Evolutionary conservation across 2,329 filamentous ascomycete genomes (phyloP), one percentile per base, ranked within the genome.

Genomic region (Arthrinium puccinioides): DNA sequence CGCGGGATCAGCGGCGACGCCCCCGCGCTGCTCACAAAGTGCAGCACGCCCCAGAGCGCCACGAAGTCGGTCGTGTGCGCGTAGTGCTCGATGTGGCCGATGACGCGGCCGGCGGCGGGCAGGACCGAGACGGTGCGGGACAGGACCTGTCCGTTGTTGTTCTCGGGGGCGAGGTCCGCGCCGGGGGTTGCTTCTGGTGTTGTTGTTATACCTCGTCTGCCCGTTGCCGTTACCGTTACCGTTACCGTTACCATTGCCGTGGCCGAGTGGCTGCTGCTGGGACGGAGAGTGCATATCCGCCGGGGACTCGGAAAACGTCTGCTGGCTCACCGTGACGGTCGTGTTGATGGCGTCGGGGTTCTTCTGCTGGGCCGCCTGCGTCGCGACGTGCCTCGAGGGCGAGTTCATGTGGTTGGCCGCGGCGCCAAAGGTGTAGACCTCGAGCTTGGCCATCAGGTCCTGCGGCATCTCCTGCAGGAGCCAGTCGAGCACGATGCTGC

Each of bases 31-130:
- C 61, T 67, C 2, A 69, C 67, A 51, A 85, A 87, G 54, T 84
- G 73, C 24, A 90, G 64, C 6, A 88, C 76, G 2, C 86, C 86
- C 71, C 82, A 86, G 9, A 79, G 63, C 4, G 84, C 74, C 3
- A 90, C 84, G 46, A 87, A 84, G 49, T 92, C 86, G 13, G 69
- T 72, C 8, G 71, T 72, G 53, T 89, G 84, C 3, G 80, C 82
- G 51, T 89, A 92, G 57, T 92, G 86, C 59, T 92, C 86, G 26
- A 92, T 81, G 46, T 88, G 72, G 6, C 73, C 69, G 36, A 90
- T 79, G 3, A 74, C 73, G 27, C 66, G 61, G 43, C 67, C 64
- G 5, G 66, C 59, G 8, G 65, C 56, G 2, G 63, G 43, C 5
- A 50, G 36, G 0, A 43, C 51, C 14, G 44, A 45, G 14, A 39